Percentiles rank a stretch among this genome's conserved stretches.
These are phyloP conservation scores for Heliocybe sulcata DNA, from an alignment of 1,284 basidiomycete genomes.

Conservation along the genomic window DNA sequence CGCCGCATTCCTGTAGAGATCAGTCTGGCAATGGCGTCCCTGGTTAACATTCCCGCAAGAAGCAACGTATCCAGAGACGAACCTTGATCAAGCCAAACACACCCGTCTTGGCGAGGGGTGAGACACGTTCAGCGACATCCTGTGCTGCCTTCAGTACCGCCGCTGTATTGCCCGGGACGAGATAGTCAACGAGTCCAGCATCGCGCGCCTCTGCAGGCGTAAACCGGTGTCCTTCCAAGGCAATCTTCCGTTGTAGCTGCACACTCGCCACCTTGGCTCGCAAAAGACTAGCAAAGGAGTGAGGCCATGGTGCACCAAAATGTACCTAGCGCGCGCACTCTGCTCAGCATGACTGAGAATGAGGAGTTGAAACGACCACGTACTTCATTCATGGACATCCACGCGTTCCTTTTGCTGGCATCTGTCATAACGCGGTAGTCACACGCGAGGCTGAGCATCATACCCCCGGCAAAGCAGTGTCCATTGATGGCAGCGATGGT, in stretches of 20 bases:
- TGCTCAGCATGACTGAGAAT: background rate
- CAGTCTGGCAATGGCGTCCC: constrained; percentile 26
- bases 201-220: constrained; percentile 66
- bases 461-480: constrained; percentile 85
- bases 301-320: constrained; percentile 77
- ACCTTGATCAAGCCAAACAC: constrained; percentile 66
- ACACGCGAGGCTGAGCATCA: constrained; percentile 75
- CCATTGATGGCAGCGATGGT: constrained; percentile 89
- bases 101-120: constrained; percentile 40
- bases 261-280: constrained; percentile 59
- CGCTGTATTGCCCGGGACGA: constrained; percentile 51
- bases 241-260: constrained; percentile 64
- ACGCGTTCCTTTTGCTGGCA: constrained; percentile 69
- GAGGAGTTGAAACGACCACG: constrained; percentile 5
- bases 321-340: constrained; percentile 45
- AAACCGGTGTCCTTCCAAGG: constrained; percentile 81
- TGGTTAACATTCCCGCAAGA: constrained; percentile 5
- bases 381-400: constrained; percentile 93
- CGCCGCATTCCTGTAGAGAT: constrained; percentile 29
- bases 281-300: constrained; percentile 64
- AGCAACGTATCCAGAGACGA: constrained; percentile 5
- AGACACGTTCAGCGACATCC: constrained; percentile 45
- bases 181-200: constrained; percentile 66
- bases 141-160: constrained; percentile 56
- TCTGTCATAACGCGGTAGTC: constrained; percentile 91